Conservation (phyloP, 2,329 filamentous ascomycete genomes). For the Cladobotryum protrusum region DNA sequence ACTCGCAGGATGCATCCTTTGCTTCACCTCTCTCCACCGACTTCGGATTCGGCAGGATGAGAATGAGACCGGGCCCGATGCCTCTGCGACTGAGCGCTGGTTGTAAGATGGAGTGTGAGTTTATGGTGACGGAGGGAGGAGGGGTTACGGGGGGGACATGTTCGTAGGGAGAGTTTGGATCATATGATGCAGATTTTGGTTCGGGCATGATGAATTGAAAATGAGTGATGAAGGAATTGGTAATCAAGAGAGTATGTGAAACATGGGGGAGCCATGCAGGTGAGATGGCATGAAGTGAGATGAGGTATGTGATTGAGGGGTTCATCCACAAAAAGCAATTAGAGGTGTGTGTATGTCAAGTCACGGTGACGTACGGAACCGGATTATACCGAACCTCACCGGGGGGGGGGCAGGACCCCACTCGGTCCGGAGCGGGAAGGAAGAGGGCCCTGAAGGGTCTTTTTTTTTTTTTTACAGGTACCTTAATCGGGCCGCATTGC, state of each 20-base stretch:
- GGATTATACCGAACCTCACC: too few species aligned
- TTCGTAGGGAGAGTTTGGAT: constrained; percentile 12
- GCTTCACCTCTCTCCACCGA: constrained; percentile 6
- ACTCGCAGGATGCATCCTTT: not conserved
- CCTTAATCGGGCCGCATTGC: too few species aligned
- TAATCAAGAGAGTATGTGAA: not conserved
- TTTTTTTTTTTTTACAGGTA: too few species aligned
- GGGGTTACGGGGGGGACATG: constrained; percentile 10
- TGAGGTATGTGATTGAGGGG: too few species aligned
- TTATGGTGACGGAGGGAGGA: constrained; percentile 1
- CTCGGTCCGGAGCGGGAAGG: not conserved
- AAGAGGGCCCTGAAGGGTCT: too few species aligned
- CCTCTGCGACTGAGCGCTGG: constrained; percentile 26
- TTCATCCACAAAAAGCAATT: too few species aligned
- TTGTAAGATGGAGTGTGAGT: constrained; percentile 14
- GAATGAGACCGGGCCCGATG: constrained; percentile 27
- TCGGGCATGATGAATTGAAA: not conserved
- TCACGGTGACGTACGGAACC: too few species aligned
- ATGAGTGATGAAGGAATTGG: not conserved
- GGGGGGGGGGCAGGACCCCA: not conserved
- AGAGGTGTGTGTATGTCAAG: too few species aligned
- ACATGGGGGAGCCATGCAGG: too few species aligned
- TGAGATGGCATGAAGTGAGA: too few species aligned
- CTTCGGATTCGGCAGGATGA: constrained; percentile 17
- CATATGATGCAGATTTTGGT: constrained; percentile 4